Percentiles rank a stretch among this genome's conserved stretches.
Evolutionary conservation across 352 stramenopile species (phyloP).

Genomic region (Lagenidium sp.): DNA sequence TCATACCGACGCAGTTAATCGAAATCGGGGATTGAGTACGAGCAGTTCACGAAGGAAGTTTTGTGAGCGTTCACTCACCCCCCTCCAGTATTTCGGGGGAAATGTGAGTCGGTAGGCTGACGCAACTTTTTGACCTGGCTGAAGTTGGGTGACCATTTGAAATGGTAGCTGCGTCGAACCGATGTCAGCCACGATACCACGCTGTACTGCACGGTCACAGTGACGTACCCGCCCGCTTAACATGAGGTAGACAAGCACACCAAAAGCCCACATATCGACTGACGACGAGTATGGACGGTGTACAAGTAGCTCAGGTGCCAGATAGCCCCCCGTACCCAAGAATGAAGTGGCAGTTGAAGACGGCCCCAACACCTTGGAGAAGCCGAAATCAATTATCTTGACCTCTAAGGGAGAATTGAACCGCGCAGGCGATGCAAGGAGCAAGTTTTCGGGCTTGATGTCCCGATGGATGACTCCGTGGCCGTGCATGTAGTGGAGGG

Average conservation of each 20-base stretch:
- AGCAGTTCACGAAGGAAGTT: slow-evolving; percentile 55
- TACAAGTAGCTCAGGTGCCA: slow-evolving; percentile 97
- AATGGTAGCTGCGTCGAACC: slow-evolving; percentile 39
- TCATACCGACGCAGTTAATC: slow-evolving; percentile 33
- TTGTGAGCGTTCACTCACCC: slow-evolving; percentile 42
- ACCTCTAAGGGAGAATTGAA: slow-evolving; percentile 33
- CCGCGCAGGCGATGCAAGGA: slow-evolving; percentile 30
- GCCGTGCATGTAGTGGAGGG: slow-evolving; percentile 67
- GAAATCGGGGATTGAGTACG: slow-evolving; percentile 38
- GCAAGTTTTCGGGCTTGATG: slow-evolving; percentile 72
- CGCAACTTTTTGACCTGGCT: slow-evolving; percentile 49
- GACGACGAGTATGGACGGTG: slow-evolving; percentile 92
- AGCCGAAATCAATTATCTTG: slow-evolving; percentile 99
- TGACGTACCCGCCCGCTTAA: slow-evolving; percentile 90
- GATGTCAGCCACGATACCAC: not conserved
- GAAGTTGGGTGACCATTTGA: slow-evolving; percentile 42
- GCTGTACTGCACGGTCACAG: not conserved
- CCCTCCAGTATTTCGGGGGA: slow-evolving; percentile 64
- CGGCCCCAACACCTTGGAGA: slow-evolving; percentile 87
- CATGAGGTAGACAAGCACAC: slow-evolving; percentile 95
- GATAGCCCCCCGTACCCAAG: slow-evolving; percentile 87
- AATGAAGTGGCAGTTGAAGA: slow-evolving; percentile 57
- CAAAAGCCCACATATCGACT: slow-evolving; percentile 97
- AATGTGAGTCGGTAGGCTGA: slow-evolving; percentile 62
- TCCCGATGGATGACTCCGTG: slow-evolving; percentile 61